A percentile compares a stretch with the other conserved stretches of the same genome.
Conservation (phyloP, 768 basidiomycete genomes). For the Collybia nuda region DNA sequence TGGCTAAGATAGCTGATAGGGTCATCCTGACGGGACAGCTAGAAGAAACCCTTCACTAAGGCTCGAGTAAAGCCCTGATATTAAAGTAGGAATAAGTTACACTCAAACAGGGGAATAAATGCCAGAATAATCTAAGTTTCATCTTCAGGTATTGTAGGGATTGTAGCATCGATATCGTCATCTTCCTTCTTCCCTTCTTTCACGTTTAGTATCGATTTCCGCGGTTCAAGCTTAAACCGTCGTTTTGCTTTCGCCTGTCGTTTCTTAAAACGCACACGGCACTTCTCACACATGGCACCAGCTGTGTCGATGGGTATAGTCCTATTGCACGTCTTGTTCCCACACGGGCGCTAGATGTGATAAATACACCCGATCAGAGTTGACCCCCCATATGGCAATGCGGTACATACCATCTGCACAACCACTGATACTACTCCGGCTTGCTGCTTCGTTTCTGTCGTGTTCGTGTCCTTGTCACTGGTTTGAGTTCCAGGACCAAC, state of each 20-base stretch:
- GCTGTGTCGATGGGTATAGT: constrained; percentile 19
- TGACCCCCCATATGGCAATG: background rate
- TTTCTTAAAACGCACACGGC: constrained; percentile 43
- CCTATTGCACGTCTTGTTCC: constrained; percentile 39
- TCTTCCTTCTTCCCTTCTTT: background rate
- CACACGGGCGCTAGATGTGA: constrained; percentile 20
- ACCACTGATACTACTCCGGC: background rate
- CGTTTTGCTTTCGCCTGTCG: constrained; percentile 42
- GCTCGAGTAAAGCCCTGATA: no score
- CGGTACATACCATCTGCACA: background rate
- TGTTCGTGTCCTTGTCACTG: background rate
- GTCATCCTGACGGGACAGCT: no score
- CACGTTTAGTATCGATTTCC: constrained; percentile 18
- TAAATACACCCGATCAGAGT: no score
- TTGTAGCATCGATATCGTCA: background rate
- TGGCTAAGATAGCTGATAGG: no score
- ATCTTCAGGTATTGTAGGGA: no score
- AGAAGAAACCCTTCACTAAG: no score
- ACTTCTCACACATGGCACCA: constrained; percentile 42
- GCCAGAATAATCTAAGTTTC: no score
- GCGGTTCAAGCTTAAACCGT: constrained; percentile 43
- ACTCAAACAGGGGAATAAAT: no score
- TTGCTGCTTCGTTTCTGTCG: background rate
- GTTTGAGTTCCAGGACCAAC: background rate
- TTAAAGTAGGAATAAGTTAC: no score